Conservation (phyloP, 2,329 filamentous ascomycete genomes). For the Chaetomium sp. region DNA sequence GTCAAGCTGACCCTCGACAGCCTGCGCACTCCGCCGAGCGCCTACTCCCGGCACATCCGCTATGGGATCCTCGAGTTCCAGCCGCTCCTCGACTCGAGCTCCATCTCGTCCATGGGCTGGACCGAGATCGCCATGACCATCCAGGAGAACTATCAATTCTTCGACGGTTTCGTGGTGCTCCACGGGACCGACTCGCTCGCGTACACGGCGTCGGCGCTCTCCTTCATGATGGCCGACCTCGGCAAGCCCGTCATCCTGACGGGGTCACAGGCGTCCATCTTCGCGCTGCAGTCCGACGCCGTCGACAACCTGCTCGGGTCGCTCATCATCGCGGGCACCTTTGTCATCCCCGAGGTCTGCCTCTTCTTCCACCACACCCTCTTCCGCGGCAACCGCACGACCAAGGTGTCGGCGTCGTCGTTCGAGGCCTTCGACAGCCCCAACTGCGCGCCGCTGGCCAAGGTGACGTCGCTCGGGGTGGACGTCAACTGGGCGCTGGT, state of each 20-base stretch:
- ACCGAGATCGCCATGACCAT: constrained; percentile 79
- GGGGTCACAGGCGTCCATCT: constrained; percentile 81
- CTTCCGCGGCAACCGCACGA: constrained; percentile 84
- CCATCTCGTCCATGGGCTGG: constrained; percentile 85
- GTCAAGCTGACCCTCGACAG: constrained; percentile 60
- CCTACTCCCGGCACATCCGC: constrained; percentile 77
- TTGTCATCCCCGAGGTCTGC: constrained; percentile 90
- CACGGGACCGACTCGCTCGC: constrained; percentile 89
- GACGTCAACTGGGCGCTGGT: constrained; percentile 81
- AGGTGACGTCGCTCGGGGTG: constrained; percentile 77
- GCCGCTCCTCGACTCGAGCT: constrained; percentile 83
- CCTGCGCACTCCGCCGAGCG: constrained; percentile 76
- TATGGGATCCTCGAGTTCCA: constrained; percentile 85
- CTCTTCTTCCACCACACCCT: constrained; percentile 92
- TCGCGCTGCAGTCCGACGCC: constrained; percentile 86
- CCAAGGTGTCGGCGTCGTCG: constrained; percentile 82
- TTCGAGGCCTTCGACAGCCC: constrained; percentile 88
- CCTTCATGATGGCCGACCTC: constrained; percentile 89
- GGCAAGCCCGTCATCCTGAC: constrained; percentile 91
- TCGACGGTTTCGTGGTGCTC: constrained; percentile 87
- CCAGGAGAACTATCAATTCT: constrained; percentile 81
- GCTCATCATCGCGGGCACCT: constrained; percentile 86
- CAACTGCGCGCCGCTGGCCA: constrained; percentile 80
- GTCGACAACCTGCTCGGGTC: constrained; percentile 88
- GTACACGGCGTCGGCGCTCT: constrained; percentile 86